Conservation (phyloP, 169 alveolate species). For the Perkinsus olseni region DNA sequence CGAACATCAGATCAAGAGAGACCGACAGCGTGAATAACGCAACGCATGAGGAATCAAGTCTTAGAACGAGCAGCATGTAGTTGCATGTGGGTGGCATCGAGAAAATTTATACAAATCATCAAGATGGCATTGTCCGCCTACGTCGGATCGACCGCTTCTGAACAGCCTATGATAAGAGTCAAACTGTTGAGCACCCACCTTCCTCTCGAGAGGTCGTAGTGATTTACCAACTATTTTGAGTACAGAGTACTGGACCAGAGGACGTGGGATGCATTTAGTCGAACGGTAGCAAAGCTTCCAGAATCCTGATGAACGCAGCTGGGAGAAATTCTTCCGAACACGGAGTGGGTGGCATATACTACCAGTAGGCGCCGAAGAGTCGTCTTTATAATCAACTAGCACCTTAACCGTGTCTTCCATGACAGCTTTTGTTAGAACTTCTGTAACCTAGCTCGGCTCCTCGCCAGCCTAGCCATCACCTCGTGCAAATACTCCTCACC, state of each 20-base stretch:
- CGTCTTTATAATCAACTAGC: conserved; percentile 44
- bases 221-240: not conserved
- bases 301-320: not conserved
- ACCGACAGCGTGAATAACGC: too few relatives aligned
- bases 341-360: not conserved
- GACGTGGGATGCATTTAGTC: not conserved
- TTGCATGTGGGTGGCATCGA: too few relatives aligned
- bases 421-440: conserved; percentile 58
- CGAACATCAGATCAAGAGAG: too few relatives aligned
- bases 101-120: too few relatives aligned
- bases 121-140: not conserved
- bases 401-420: conserved; percentile 57
- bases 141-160: not conserved
- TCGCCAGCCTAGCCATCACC: not conserved
- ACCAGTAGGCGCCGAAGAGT: not conserved
- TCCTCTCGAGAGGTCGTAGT: not conserved
- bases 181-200: not conserved
- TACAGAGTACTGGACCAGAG: not conserved
- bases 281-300: not conserved
- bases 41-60: too few relatives aligned
- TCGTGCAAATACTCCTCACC: not conserved
- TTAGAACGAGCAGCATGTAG: too few relatives aligned
- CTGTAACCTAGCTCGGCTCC: conserved; percentile 41
- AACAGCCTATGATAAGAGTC: not conserved
- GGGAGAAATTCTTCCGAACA: not conserved